These are phyloP conservation scores for Stephania yunnanensis DNA, from an alignment of 164 flowering plant species.

Conservation along the genomic window DNA sequence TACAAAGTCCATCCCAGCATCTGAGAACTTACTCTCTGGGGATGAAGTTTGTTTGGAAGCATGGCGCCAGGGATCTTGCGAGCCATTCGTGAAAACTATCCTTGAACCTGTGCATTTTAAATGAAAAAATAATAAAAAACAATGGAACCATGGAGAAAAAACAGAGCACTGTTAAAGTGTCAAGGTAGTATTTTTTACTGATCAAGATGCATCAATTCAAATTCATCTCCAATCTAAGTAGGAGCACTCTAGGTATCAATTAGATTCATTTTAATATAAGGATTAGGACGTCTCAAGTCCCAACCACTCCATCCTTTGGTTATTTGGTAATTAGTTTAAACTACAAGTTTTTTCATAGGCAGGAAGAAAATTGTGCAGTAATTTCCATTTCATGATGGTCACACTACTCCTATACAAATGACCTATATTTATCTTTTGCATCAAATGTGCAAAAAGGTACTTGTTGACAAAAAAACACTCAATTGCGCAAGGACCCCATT, in stretches of 20 bases:
- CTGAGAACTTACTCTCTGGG: conserved; percentile 54
- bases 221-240: too few relatives aligned
- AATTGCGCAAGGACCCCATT: neutral
- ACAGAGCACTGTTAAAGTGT: neutral
- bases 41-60: conserved; percentile 91
- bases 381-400: neutral
- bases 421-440: neutral
- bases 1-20: neutral
- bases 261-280: too few relatives aligned
- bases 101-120: conserved; percentile 58
- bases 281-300: too few relatives aligned
- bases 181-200: too few relatives aligned
- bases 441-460: neutral
- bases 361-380: too few relatives aligned
- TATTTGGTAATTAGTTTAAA: too few relatives aligned
- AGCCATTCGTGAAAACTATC: conserved; percentile 90
- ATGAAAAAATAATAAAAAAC: neutral
- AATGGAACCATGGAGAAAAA: neutral
- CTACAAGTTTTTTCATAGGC: too few relatives aligned
- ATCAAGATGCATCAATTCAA: too few relatives aligned
- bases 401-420: neutral
- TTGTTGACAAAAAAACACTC: neutral
- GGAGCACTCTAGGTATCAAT: too few relatives aligned
- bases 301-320: too few relatives aligned
- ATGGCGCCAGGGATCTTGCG: conserved; percentile 99